phyloP scores from a whole-genome alignment of 2,329 filamentous ascomycete genomes.

The Aspergillus puulaauensis region DNA sequence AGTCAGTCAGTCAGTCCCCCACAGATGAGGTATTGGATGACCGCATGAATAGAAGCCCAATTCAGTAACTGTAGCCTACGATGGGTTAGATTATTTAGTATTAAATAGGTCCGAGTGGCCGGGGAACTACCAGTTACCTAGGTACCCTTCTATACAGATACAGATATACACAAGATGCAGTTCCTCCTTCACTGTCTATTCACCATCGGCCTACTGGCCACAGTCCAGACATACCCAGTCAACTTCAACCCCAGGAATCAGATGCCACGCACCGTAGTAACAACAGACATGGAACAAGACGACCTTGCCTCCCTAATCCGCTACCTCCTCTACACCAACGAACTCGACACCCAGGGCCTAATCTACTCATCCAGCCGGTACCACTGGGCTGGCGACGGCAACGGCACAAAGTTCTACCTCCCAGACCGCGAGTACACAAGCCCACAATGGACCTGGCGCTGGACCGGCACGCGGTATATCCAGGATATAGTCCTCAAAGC shows the following conservation, averaged over 20 bases:
- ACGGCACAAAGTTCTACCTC: background rate
- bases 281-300: conserved; percentile 5
- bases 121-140: too few relatives aligned
- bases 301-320: conserved; percentile 4
- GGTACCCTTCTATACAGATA: too few relatives aligned
- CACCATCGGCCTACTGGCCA: background rate
- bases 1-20: too few relatives aligned
- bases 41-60: too few relatives aligned
- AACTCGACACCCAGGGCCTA: conserved; percentile 4
- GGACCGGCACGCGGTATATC: background rate
- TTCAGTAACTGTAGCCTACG: too few relatives aligned
- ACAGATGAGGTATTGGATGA: too few relatives aligned
- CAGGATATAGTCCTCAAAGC: conserved; percentile 1
- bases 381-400: conserved; percentile 5
- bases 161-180: too few relatives aligned
- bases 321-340: conserved; percentile 8
- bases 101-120: too few relatives aligned
- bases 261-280: background rate
- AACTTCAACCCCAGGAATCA: background rate
- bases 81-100: too few relatives aligned
- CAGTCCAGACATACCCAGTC: background rate
- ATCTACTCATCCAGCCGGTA: background rate
- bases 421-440: background rate
- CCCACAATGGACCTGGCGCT: background rate
- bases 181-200: background rate